Percentiles rank a stretch among this genome's conserved stretches.
Conservation (phyloP, 140 eudicot species). For the Cichorium intybus region DNA sequence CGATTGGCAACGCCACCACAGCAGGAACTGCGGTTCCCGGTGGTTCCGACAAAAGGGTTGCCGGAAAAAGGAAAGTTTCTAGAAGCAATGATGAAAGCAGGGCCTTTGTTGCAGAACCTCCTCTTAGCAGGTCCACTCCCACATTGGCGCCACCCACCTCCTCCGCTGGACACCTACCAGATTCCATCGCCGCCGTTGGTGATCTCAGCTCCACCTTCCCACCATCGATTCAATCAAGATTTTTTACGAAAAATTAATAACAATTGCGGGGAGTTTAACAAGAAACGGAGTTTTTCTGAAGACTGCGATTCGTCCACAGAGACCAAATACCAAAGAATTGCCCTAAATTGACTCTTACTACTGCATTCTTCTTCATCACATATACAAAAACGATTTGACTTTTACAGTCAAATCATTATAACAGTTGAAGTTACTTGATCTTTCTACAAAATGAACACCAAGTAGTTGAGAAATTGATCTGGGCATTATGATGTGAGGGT, state of each 20-base stretch:
- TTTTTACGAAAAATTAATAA: conserved; percentile 14
- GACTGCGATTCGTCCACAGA: conserved; percentile 51
- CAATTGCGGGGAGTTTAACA: conserved; percentile 38
- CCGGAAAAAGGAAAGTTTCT: conserved; percentile 75
- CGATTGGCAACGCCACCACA: conserved; percentile 9
- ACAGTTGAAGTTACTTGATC: not conserved
- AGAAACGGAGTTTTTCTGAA: conserved; percentile 53
- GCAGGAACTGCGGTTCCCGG: conserved; percentile 12
- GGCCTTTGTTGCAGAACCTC: conserved; percentile 81
- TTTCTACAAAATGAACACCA: not conserved
- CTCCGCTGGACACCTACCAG: conserved; percentile 65
- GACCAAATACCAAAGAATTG: conserved; percentile 58
- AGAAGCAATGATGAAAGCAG: conserved; percentile 87
- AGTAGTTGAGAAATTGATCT: not conserved
- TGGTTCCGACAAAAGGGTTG: conserved; percentile 27
- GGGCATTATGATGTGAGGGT: not conserved
- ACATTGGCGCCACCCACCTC: conserved; percentile 95
- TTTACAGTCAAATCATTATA: not conserved
- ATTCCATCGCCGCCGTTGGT: conserved; percentile 82
- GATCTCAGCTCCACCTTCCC: conserved; percentile 33
- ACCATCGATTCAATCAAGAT: conserved; percentile 20
- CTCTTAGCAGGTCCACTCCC: conserved; percentile 93
- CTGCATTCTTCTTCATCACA: conserved; percentile 12
- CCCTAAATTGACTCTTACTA: conserved; percentile 26
- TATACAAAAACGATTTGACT: not conserved